Evolutionary conservation across 164 flowering plant species (phyloP).

Genomic region (Stephania cephalantha): DNA sequence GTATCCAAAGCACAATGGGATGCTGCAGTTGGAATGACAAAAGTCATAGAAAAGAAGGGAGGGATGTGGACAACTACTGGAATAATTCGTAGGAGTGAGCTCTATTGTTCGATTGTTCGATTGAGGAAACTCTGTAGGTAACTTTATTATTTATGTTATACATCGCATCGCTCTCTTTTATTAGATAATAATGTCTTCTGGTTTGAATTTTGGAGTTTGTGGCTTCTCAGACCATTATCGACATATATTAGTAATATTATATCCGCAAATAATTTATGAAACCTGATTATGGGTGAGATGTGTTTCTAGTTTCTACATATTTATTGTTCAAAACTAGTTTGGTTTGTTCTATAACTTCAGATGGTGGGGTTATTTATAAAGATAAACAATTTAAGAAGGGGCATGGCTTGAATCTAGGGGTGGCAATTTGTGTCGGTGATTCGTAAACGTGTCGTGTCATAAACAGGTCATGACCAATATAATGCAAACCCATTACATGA

Average conservation of each 20-base stretch:
- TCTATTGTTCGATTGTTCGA: conserved; percentile 47
- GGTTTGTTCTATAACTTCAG: neutral
- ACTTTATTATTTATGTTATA: neutral
- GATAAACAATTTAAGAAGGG: neutral
- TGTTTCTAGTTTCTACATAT: neutral
- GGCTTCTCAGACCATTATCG: neutral
- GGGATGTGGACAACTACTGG: conserved; percentile 65
- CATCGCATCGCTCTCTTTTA: neutral
- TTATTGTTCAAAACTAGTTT: neutral
- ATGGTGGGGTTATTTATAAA: neutral
- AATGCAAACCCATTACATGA: too few species aligned
- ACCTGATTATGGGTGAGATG: neutral
- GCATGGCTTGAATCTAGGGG: too few species aligned
- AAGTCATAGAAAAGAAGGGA: conserved; percentile 61
- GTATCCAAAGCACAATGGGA: conserved; percentile 63
- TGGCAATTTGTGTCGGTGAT: too few species aligned
- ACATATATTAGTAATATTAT: neutral
- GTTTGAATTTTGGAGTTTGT: neutral
- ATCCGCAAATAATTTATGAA: neutral
- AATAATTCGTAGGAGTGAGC: conserved; percentile 51
- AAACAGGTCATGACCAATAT: too few species aligned
- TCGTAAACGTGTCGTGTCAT: too few species aligned
- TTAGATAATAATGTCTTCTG: neutral
- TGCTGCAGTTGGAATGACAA: conserved; percentile 59
- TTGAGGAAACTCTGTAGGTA: conserved; percentile 77